Evolutionary conservation across 2,329 filamentous ascomycete species (phyloP).

Genomic region (Nigrograna mackinnonii): DNA sequence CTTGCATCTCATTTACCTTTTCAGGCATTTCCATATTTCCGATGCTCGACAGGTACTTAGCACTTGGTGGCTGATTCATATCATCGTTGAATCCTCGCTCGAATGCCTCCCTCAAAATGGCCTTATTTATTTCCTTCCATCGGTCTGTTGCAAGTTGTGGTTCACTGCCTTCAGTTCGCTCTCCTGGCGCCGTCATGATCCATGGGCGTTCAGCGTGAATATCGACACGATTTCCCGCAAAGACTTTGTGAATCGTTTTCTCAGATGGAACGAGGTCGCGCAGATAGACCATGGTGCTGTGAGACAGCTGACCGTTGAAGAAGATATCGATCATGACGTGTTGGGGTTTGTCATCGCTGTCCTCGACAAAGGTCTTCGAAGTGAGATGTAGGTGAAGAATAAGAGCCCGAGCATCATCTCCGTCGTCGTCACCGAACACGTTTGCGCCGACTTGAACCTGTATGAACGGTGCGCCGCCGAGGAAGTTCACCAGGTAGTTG

Average conservation of each 20-base stretch:
- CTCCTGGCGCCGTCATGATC: conserved; percentile 39
- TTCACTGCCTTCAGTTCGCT: conserved; percentile 22
- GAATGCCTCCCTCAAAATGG: conserved; percentile 37
- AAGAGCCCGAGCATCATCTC: conserved; percentile 23
- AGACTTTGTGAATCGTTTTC: conserved; percentile 28
- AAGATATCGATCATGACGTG: conserved; percentile 53
- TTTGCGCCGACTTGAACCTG: conserved; percentile 21
- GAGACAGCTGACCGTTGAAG: conserved; percentile 49
- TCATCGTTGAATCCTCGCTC: conserved; percentile 34
- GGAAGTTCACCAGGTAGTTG: conserved; percentile 28
- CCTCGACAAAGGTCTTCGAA: conserved; percentile 31
- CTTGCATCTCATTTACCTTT: conserved; percentile 32
- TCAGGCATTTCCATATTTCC: conserved; percentile 42
- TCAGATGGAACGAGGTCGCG: conserved; percentile 19
- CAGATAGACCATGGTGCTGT: conserved; percentile 28
- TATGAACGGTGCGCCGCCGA: conserved; percentile 34
- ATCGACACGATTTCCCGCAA: conserved; percentile 44
- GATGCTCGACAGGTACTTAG: conserved; percentile 43
- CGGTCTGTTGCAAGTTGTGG: conserved; percentile 17
- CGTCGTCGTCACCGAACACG: not conserved
- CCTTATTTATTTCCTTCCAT: conserved; percentile 37
- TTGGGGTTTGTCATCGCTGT: conserved; percentile 18
- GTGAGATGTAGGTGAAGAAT: conserved; percentile 34
- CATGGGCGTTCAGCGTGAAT: conserved; percentile 49
- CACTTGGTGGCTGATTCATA: conserved; percentile 38